phyloP scores from a whole-genome alignment of 164 flowering plant genomes.

The Umbilicus rupestris region DNA sequence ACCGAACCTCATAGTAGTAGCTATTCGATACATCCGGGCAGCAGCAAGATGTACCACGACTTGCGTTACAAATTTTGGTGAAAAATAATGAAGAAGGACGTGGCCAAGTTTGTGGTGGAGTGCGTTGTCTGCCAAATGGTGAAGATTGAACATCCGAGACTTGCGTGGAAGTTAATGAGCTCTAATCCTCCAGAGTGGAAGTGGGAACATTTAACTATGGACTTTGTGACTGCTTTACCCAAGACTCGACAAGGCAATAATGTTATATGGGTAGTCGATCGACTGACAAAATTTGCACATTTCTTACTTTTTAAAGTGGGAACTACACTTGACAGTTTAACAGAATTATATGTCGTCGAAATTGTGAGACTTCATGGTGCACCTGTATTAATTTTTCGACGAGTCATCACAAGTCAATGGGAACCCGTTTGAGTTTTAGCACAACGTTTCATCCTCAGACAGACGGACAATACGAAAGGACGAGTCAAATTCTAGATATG shows the following conservation, averaged over 20 bases:
- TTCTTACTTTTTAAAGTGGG: neutral
- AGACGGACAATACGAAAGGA: too few relatives aligned
- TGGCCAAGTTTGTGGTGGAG: neutral
- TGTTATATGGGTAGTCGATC: neutral
- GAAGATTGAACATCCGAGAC: conserved; percentile 1
- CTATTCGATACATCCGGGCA: neutral
- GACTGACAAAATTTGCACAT: neutral
- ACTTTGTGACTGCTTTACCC: neutral
- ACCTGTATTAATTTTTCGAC: too few relatives aligned
- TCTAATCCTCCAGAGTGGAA: neutral
- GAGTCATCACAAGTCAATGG: too few relatives aligned
- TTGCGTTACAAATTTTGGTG: neutral
- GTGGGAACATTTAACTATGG: too few relatives aligned
- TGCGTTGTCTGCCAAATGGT: neutral
- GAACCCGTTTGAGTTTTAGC: too few relatives aligned
- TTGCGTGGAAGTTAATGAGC: neutral
- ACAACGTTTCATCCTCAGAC: too few relatives aligned
- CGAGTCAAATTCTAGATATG: too few relatives aligned
- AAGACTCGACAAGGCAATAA: neutral
- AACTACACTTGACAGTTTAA: neutral
- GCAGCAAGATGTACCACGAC: neutral
- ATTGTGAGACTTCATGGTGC: too few relatives aligned
- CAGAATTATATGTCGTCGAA: neutral
- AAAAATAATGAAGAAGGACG: neutral
- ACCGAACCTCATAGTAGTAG: neutral